These are phyloP conservation scores for Incumbomyces lentus DNA, from an alignment of 2,329 filamentous ascomycete genomes.

Conservation along the genomic window DNA sequence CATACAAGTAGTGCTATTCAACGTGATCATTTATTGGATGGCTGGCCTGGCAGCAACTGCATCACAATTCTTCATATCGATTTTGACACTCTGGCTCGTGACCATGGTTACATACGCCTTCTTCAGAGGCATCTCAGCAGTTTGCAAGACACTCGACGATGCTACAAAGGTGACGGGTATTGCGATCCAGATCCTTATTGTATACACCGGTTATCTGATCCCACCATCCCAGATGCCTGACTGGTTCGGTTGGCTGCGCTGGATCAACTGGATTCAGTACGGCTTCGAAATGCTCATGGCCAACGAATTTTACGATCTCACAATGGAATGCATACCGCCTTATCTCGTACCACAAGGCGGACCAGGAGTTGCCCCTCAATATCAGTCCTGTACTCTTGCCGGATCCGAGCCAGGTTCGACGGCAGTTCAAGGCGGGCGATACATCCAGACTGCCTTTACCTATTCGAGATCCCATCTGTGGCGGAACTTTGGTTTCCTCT, in stretches of 20 bases:
- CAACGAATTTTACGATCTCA: conserved; percentile 57
- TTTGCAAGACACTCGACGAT: conserved; percentile 41
- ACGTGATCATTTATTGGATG: conserved; percentile 55
- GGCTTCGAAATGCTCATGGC: conserved; percentile 58
- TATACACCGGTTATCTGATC: conserved; percentile 58
- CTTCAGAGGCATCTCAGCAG: conserved; percentile 40
- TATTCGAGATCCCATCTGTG: conserved; percentile 51
- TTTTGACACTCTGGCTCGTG: conserved; percentile 44
- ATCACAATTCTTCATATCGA: conserved; percentile 53
- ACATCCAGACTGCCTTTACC: conserved; percentile 45
- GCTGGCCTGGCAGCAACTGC: conserved; percentile 44
- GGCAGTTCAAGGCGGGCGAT: conserved; percentile 44
- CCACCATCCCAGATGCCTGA: conserved; percentile 51
- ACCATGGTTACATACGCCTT: conserved; percentile 48
- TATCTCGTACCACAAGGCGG: conserved; percentile 45
- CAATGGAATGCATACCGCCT: conserved; percentile 45
- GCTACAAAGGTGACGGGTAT: conserved; percentile 42
- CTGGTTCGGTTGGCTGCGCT: conserved; percentile 55
- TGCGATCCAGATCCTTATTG: conserved; percentile 41
- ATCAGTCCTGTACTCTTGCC: conserved; percentile 51
- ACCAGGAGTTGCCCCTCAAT: conserved; percentile 34
- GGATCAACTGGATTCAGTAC: conserved; percentile 59
- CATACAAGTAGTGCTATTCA: conserved; percentile 49
- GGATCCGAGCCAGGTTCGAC: conserved; percentile 45
- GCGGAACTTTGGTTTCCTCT: conserved; percentile 71